Conservation (phyloP, 768 basidiomycete species). For the Trametopsis cervina region DNA sequence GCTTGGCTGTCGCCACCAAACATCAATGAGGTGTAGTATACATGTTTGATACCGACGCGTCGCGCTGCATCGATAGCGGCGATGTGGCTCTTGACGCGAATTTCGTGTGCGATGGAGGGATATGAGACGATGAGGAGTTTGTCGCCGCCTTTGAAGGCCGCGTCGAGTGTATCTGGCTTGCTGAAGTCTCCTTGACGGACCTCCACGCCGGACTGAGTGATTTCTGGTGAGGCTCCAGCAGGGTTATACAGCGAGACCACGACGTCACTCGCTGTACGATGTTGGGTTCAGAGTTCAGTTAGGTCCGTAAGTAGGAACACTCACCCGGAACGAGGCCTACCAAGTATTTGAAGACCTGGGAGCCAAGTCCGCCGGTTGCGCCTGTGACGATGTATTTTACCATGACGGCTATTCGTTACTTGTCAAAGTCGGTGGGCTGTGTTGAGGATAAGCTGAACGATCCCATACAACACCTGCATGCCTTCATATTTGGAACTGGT, state of each 20-base stretch:
- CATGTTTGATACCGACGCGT: slow-evolving; percentile 23
- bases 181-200: slow-evolving; percentile 27
- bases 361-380: slow-evolving; percentile 30
- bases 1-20: slow-evolving; percentile 25
- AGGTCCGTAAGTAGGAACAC: neutral
- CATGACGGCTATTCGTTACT: slow-evolving; percentile 22
- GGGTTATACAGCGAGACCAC: slow-evolving; percentile 28
- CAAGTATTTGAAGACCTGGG: slow-evolving; percentile 26
- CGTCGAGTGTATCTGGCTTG: slow-evolving; percentile 25
- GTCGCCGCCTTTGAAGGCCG: slow-evolving; percentile 27
- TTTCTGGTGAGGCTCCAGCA: slow-evolving; percentile 17
- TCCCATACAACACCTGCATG: neutral
- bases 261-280: slow-evolving; percentile 19
- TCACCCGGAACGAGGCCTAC: slow-evolving; percentile 22
- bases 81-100: slow-evolving; percentile 24
- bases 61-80: slow-evolving; percentile 31
- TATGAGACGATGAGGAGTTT: slow-evolving; percentile 29
- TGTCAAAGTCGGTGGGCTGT: slow-evolving; percentile 4
- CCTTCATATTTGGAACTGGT: neutral
- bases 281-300: neutral
- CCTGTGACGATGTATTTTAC: slow-evolving; percentile 30
- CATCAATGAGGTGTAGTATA: slow-evolving; percentile 31
- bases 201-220: slow-evolving; percentile 18
- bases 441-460: neutral
- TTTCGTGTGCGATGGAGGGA: slow-evolving; percentile 25